Conservation (phyloP, 179 eudicot genomes). For the Dionaea muscipula region DNA sequence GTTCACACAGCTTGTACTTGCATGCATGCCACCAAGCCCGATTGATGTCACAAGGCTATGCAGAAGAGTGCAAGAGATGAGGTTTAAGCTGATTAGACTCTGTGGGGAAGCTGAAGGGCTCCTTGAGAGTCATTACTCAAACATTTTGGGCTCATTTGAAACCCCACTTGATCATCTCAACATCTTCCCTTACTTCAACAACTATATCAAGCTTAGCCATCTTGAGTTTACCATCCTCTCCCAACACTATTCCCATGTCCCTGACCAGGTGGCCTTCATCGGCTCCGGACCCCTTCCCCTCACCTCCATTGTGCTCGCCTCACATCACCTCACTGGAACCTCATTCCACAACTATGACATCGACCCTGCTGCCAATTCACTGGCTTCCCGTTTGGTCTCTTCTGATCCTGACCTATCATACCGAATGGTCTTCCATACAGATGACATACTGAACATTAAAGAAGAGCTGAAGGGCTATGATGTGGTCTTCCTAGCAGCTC, state of each 20-base stretch:
- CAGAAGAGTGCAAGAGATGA: slow-evolving; percentile 29
- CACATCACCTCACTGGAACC: slow-evolving; percentile 32
- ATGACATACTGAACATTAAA: slow-evolving; percentile 40
- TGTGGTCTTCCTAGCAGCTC: slow-evolving; percentile 59
- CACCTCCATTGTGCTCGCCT: slow-evolving; percentile 55
- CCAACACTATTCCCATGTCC: slow-evolving; percentile 19
- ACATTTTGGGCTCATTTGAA: slow-evolving; percentile 30
- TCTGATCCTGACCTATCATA: slow-evolving; percentile 38
- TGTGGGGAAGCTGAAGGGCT: slow-evolving; percentile 67
- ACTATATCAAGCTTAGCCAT: slow-evolving; percentile 46
- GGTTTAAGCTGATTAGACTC: slow-evolving; percentile 45
- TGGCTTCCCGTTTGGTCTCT: slow-evolving; percentile 39
- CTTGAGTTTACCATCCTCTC: slow-evolving; percentile 40
- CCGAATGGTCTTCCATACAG: slow-evolving; percentile 57
- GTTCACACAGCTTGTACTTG: slow-evolving; percentile 50
- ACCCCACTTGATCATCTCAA: slow-evolving; percentile 44
- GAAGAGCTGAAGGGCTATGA: slow-evolving; percentile 40
- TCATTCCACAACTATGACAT: slow-evolving; percentile 57
- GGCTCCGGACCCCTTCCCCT: slow-evolving; percentile 79
- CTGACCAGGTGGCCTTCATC: slow-evolving; percentile 40
- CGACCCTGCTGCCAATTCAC: slow-evolving; percentile 39
- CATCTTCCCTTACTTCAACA: slow-evolving; percentile 47
- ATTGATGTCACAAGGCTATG: slow-evolving; percentile 43
- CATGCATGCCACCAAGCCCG: slow-evolving; percentile 47
- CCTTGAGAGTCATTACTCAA: slow-evolving; percentile 51